Base-by-base conservation (phyloP, 73 alveolate species). In the Paramecium biaurelia region DNA sequence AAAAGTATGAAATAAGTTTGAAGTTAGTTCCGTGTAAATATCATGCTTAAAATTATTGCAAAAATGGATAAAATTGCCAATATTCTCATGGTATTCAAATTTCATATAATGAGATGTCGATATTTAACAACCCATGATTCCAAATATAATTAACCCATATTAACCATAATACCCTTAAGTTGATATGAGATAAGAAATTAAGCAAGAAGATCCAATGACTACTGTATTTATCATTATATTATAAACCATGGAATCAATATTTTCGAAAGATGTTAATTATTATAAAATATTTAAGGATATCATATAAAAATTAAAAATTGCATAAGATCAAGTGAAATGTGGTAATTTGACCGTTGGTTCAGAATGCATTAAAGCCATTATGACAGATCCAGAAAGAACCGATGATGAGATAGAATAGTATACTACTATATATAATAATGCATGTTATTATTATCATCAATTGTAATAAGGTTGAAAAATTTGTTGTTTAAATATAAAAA, bases 41-140 rank as follows among this genome's bases (percentile, higher is more conserved):
- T 24, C 58, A 74, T 43, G 87, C 87, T 30, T 30, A 30, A 43
- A 74, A 74, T 74, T 74, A 74, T 74, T 74, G 87, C 18, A 74
- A 74, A 43, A 74, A 74, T 74, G 87, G 87, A 74, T 35, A 35
- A 21, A 35, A 32, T 34, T 74, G 87, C 47, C 58, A 74, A 18
- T 74, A 74, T 35, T 30, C 47, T 35, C 87, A 74, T 74, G 87
- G 87, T 74, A 74, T 5, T 63, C 84, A 53, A 53, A 53, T 53
- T 53, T 53, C 3, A 53, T 53, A 53, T 53, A 53, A 53, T 21
- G 34, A 53, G 68, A 53, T 23, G 68, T 53, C 68, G 68, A 53
- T 18, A 53, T 53, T n/a, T 18, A 53, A 18, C 68, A 53, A 53
- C 68, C 68, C 34, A 53, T 53, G 68, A 53, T 53, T n/a, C 68